phyloP scores from a whole-genome alignment of 768 basidiomycete genomes.

The Plicaturopsis crispa region DNA sequence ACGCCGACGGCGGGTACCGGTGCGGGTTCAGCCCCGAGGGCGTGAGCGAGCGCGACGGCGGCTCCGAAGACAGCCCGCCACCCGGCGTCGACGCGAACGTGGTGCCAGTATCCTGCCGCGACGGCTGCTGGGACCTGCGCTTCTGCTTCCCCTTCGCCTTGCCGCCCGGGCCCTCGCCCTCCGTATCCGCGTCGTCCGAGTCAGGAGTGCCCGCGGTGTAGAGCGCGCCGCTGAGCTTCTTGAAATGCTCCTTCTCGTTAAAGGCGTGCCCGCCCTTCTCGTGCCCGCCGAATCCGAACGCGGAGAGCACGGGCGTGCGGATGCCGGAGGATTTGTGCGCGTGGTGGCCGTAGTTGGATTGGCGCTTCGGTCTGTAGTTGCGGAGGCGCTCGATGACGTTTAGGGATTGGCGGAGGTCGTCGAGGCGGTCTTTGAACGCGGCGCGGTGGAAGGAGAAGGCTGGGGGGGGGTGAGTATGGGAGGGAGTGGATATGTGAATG shows the following conservation, averaged over 20 bases:
- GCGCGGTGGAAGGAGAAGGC: conserved; percentile 74
- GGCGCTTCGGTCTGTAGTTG: conserved; percentile 49
- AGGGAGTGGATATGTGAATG: background rate
- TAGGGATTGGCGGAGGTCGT: conserved; percentile 45
- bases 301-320: conserved; percentile 37
- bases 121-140: background rate
- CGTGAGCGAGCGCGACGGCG: conserved; percentile 3
- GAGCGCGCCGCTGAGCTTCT: conserved; percentile 24
- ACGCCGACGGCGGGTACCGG: conserved; percentile 31
- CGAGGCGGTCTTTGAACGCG: conserved; percentile 67
- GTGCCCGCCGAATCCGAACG: conserved; percentile 13
- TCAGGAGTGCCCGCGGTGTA: conserved; percentile 14
- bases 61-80: conserved; percentile 11
- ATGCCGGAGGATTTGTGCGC: conserved; percentile 24
- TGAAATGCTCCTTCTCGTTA: conserved; percentile 40
- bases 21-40: conserved; percentile 17
- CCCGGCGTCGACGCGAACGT: background rate
- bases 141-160: conserved; percentile 22
- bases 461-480: conserved; percentile 8
- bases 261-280: conserved; percentile 19
- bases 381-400: conserved; percentile 61
- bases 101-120: background rate
- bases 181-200: conserved; percentile 15
- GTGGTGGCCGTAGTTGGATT: too few species aligned
- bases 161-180: conserved; percentile 21